A percentile compares a stretch with the other conserved stretches of the same genome.
Conservation (phyloP, 139 green algal genomes). For the Haematococcus lacustris region DNA sequence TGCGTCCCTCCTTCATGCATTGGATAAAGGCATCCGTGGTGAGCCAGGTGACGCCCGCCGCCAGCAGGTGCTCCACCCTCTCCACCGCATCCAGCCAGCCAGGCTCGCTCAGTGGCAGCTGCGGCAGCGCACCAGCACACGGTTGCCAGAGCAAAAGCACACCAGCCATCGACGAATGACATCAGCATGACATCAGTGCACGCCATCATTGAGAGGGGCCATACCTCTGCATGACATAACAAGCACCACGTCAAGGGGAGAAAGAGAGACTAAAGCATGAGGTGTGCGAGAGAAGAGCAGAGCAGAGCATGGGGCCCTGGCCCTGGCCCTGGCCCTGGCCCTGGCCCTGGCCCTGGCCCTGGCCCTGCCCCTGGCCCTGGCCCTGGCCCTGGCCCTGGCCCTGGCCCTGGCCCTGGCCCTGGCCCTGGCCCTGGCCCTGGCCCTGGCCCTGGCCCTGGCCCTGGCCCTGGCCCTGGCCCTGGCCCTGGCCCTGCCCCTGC, state of each 20-base stretch:
- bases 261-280: not conserved
- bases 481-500: too few relatives aligned
- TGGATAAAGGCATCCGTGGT: conserved; percentile 1
- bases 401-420: too few relatives aligned
- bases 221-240: not conserved
- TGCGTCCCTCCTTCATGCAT: not conserved
- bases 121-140: not conserved
- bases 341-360: too few relatives aligned
- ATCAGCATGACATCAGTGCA: not conserved
- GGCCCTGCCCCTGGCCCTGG: too few relatives aligned
- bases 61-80: not conserved
- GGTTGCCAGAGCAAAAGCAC: too few relatives aligned
- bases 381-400: too few relatives aligned
- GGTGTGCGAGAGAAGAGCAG: not conserved
- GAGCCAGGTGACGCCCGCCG: not conserved
- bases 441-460: too few relatives aligned
- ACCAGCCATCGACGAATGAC: not conserved
- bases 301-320: not conserved
- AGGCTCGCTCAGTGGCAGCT: conserved; percentile 4
- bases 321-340: too few relatives aligned
- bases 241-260: not conserved
- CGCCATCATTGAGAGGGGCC: not conserved
- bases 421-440: too few relatives aligned
- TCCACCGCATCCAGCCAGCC: not conserved
- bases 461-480: too few relatives aligned